Conservation (phyloP, 345 rosid species). For the Camelina neglecta region DNA sequence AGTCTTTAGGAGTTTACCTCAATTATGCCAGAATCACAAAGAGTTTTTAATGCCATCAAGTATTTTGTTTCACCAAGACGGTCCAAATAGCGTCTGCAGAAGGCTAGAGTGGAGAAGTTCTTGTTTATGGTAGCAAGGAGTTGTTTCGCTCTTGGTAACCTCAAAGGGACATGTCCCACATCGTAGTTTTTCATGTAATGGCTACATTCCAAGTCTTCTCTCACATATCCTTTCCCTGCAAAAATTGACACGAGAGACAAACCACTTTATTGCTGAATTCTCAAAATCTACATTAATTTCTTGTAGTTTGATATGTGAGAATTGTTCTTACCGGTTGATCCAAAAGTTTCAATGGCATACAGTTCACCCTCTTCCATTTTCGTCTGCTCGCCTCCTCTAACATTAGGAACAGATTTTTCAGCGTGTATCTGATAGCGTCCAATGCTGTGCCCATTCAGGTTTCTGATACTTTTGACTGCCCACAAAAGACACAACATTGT, state of each 20-base stretch:
- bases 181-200: slow-evolving; percentile 92
- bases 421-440: slow-evolving; percentile 91
- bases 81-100: slow-evolving; percentile 92
- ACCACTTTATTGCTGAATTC: neutral
- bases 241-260: neutral
- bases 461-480: slow-evolving; percentile 88
- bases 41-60: slow-evolving; percentile 88
- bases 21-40: slow-evolving; percentile 79
- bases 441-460: slow-evolving; percentile 87
- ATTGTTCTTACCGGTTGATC: slow-evolving; percentile 70
- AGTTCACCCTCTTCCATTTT: slow-evolving; percentile 99
- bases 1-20: slow-evolving; percentile 53
- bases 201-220: slow-evolving; percentile 97
- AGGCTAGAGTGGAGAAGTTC: slow-evolving; percentile 89
- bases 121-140: slow-evolving; percentile 87
- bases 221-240: slow-evolving; percentile 88
- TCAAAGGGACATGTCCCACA: slow-evolving; percentile 75
- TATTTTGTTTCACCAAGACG: slow-evolving; percentile 93
- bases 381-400: slow-evolving; percentile 96
- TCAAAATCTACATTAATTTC: neutral
- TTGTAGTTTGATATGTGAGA: neutral
- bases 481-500: slow-evolving; percentile 22
- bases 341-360: slow-evolving; percentile 93
- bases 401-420: slow-evolving; percentile 89
- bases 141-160: slow-evolving; percentile 92